Evolutionary conservation across 805 yeast genomes (phyloP), one percentile per base, ranked within the genome.

Genomic region (Komagataella kurtzmanii): DNA sequence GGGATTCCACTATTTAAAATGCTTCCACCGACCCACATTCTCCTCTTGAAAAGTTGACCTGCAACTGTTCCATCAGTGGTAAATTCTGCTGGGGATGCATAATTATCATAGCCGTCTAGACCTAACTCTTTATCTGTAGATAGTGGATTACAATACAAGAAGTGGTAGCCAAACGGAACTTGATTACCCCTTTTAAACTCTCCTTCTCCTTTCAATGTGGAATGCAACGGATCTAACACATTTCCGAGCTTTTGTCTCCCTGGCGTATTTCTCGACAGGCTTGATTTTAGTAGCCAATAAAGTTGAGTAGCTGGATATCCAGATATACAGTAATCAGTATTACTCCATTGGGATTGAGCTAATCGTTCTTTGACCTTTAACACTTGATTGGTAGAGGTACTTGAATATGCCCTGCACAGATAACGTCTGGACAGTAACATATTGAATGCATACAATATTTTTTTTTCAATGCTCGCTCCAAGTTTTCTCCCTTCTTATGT

Each of bases 1-100:
- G 40, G 40, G 12, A 10, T 8, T 7, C 40, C 40, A 8, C 6
- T 30, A 10, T 30, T 30, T 8, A 30, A 10, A 30, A 30, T 30
- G 40, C 40, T 30, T 2, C 97, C 97, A 36, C 82, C 78, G 0
- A 76, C 80, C 97, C 97, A 89, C 78, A 90, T 74, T 21, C 97
- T 69, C 54, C 91, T 66, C 36, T 64, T 66, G 58, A 75, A 84
- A 18, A 66, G 65, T 30, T 63, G 57, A 30, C 40, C 40, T 14
- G 40, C 40, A 21, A 30, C 23, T 17, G 49, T 47, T 40, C 19
- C 44, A 4, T 44, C 49, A 14, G 50, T 47, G 24, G 18, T 17
- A 5, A 36, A 40, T 14, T 45, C 45, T 10, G 8, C 54, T 0
- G 95, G 95, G 0, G 89, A 79, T 60, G 85, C 93, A 57, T 84